Conservation (phyloP, 306 rosid genomes). For the Vigna trinervia region DNA sequence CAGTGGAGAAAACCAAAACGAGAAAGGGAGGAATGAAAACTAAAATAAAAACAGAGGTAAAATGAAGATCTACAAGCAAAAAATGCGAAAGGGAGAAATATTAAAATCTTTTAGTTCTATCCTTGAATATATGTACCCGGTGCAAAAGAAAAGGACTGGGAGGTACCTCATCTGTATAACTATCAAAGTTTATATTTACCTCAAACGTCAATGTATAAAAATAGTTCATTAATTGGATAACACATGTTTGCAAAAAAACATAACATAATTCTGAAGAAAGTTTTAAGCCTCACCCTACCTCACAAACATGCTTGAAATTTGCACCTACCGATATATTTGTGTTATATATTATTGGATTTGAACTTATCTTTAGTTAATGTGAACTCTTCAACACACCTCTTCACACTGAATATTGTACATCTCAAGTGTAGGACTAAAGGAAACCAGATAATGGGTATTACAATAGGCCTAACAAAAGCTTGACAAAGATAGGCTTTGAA, state of each 20-base stretch:
- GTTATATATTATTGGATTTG: too few relatives aligned
- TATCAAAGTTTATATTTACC: not conserved
- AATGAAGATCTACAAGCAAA: not conserved
- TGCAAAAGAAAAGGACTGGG: not conserved
- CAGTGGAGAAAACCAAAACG: not conserved
- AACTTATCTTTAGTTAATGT: too few relatives aligned
- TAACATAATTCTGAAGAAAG: not conserved
- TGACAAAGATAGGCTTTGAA: too few relatives aligned
- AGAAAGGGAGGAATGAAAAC: not conserved
- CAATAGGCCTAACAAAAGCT: too few relatives aligned
- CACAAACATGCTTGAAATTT: too few relatives aligned
- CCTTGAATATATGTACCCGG: not conserved
- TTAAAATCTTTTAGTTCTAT: not conserved
- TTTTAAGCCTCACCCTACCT: too few relatives aligned
- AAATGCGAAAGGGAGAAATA: not conserved
- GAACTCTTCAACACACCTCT: too few relatives aligned
- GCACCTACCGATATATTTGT: too few relatives aligned
- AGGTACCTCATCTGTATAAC: not conserved
- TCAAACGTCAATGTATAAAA: not conserved
- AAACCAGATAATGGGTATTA: too few relatives aligned
- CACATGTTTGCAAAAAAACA: not conserved
- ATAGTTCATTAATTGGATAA: not conserved
- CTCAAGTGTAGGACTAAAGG: too few relatives aligned
- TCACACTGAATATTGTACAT: too few relatives aligned
- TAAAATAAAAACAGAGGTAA: constrained; percentile 1